These are phyloP conservation scores for Arthrocladium fulminans DNA, from an alignment of 2,329 filamentous ascomycete species.

Conservation along the genomic window DNA sequence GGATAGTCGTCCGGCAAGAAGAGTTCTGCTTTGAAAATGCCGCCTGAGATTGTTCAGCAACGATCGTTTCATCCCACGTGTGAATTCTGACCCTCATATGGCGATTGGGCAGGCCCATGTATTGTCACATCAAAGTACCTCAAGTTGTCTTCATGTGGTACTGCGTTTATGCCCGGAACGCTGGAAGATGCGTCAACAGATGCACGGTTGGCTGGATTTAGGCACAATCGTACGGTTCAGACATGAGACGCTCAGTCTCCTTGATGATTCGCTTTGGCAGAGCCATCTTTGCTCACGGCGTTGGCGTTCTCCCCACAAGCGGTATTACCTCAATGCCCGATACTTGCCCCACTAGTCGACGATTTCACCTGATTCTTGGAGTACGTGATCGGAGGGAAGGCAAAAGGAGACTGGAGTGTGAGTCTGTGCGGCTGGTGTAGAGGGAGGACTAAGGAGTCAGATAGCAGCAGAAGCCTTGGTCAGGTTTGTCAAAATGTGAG, in stretches of 20 bases:
- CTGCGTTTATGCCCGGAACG: slow-evolving; percentile 89
- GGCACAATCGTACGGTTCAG: slow-evolving; percentile 66
- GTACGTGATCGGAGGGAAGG: too few relatives aligned
- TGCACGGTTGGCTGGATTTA: background rate
- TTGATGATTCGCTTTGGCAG: slow-evolving; percentile 96
- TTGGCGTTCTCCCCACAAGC: too few relatives aligned
- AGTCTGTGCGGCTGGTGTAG: background rate
- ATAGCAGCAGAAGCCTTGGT: too few relatives aligned
- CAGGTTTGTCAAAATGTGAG: background rate
- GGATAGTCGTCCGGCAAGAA: slow-evolving; percentile 98
- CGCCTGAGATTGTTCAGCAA: slow-evolving; percentile 40
- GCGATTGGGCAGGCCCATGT: slow-evolving; percentile 81
- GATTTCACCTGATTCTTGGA: too few relatives aligned
- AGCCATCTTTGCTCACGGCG: slow-evolving; percentile 41
- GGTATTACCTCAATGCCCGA: background rate
- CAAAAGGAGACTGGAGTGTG: too few relatives aligned
- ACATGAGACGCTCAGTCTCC: slow-evolving; percentile 94
- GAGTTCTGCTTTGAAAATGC: slow-evolving; percentile 92
- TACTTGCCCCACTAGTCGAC: background rate
- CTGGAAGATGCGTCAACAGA: slow-evolving; percentile 39
- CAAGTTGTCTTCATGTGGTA: slow-evolving; percentile 94
- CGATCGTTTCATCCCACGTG: background rate
- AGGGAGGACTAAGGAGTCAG: too few relatives aligned
- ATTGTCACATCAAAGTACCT: slow-evolving; percentile 98
- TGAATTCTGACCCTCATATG: slow-evolving; percentile 69